phyloP scores from a whole-genome alignment of 2,329 filamentous ascomycete species.

The Talaromyces rugulosus region DNA sequence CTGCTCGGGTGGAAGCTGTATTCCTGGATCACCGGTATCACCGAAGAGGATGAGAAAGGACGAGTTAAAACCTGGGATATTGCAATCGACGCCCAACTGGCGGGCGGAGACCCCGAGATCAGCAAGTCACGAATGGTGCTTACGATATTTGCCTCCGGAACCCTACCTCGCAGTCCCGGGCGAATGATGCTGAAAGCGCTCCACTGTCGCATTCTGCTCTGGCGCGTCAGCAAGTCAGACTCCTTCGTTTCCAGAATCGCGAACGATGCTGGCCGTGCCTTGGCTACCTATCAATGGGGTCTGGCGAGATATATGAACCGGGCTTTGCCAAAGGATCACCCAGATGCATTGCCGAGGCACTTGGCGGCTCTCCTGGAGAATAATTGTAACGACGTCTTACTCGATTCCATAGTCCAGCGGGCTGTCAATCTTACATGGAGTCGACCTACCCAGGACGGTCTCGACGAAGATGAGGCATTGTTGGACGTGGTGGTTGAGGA shows the following conservation, averaged over 20 bases:
- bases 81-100: constrained; percentile 86
- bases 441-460: constrained; percentile 65
- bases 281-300: constrained; percentile 77
- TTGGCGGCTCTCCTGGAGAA: constrained; percentile 70
- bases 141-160: constrained; percentile 82
- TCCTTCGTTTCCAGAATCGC: constrained; percentile 61
- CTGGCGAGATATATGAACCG: constrained; percentile 63
- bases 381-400: constrained; percentile 78
- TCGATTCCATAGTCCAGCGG: constrained; percentile 71
- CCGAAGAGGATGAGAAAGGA: constrained; percentile 78
- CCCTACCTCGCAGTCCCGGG: constrained; percentile 75
- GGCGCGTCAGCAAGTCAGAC: constrained; percentile 66
- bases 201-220: constrained; percentile 84
- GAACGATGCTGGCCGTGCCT: constrained; percentile 65
- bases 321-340: constrained; percentile 46
- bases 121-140: constrained; percentile 81
- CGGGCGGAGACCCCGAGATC: constrained; percentile 83
- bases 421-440: constrained; percentile 91
- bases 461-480: constrained; percentile 60
- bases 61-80: constrained; percentile 91
- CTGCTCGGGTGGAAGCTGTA: constrained; percentile 73
- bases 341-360: constrained; percentile 71
- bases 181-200: constrained; percentile 88
- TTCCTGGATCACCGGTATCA: constrained; percentile 72
- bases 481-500: constrained; percentile 85